These are phyloP conservation scores for Pistacia integerrima DNA, from an alignment of 345 rosid species.

Conservation along the genomic window DNA sequence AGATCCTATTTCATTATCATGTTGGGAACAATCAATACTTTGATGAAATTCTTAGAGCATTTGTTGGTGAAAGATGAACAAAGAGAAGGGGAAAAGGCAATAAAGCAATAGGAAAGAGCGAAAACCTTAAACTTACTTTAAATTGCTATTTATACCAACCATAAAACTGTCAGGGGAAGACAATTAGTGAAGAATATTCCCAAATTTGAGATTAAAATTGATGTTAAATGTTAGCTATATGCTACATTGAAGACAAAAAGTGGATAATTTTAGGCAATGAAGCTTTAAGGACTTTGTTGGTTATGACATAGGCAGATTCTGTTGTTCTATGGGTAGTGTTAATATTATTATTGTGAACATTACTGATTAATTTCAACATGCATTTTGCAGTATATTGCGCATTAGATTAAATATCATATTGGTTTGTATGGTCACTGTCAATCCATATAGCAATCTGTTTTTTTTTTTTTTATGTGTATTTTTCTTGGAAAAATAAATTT, in stretches of 20 bases:
- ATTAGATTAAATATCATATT: neutral
- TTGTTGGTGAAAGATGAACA: neutral
- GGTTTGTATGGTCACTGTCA: neutral
- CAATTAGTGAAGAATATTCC: neutral
- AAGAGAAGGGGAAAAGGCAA: neutral
- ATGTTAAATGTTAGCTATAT: neutral
- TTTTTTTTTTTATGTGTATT: neutral
- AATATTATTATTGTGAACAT: neutral
- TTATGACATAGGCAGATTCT: neutral
- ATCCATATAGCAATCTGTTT: neutral
- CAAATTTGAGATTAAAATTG: neutral
- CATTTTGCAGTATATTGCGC: neutral
- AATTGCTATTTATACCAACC: too few species aligned
- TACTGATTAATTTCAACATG: neutral
- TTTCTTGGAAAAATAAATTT: neutral
- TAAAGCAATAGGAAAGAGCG: neutral
- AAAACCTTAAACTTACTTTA: neutral
- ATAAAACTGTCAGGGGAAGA: neutral
- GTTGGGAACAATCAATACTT: neutral
- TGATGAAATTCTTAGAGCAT: neutral
- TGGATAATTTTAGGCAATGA: neutral
- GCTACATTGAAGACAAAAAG: neutral
- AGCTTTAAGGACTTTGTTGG: neutral
- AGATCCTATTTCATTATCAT: neutral
- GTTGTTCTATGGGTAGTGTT: neutral